A percentile compares a stretch with the other conserved stretches of the same genome.
phyloP scores from a whole-genome alignment of 2,329 filamentous ascomycete species.

The Bipolaris zeicola region DNA sequence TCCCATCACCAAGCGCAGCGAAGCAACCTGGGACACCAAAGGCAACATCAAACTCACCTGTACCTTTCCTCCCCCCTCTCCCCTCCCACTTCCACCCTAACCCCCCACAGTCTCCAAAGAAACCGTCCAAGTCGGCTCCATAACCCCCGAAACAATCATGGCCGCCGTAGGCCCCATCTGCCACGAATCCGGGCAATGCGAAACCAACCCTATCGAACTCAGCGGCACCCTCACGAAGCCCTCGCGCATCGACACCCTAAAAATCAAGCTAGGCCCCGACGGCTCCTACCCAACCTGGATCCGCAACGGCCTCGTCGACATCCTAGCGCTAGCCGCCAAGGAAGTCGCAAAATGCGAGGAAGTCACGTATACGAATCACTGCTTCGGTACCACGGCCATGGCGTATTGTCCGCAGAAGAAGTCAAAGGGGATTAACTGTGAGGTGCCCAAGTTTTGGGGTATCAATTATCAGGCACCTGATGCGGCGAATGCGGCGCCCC shows the following conservation, averaged over 20 bases:
- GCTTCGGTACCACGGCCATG: background rate
- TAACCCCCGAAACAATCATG: slow-evolving; percentile 22
- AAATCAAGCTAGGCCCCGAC: slow-evolving; percentile 17
- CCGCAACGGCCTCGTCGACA: slow-evolving; percentile 21
- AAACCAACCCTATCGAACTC: slow-evolving; percentile 21
- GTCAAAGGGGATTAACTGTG: slow-evolving; percentile 2
- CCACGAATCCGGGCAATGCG: slow-evolving; percentile 23
- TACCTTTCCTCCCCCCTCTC: background rate
- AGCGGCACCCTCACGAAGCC: background rate
- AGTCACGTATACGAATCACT: slow-evolving; percentile 4
- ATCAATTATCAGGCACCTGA: slow-evolving; percentile 21
- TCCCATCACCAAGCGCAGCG: slow-evolving; percentile 9
- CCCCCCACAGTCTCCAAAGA: slow-evolving; percentile 33
- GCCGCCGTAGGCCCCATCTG: slow-evolving; percentile 13
- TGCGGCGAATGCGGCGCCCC: slow-evolving; percentile 15
- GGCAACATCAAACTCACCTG: slow-evolving; percentile 21
- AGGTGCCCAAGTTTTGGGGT: slow-evolving; percentile 4
- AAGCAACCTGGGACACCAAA: slow-evolving; percentile 10
- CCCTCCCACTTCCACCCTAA: background rate
- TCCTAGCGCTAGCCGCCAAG: slow-evolving; percentile 12
- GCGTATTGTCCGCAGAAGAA: background rate
- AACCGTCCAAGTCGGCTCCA: slow-evolving; percentile 16
- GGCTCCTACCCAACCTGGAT: slow-evolving; percentile 21
- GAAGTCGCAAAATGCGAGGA: slow-evolving; percentile 16
- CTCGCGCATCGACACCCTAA: slow-evolving; percentile 1